A percentile compares a stretch with the other conserved stretches of the same genome.
Conservation (phyloP, 1,139 yeast species). For the Suzukiozyma palmioleophila region DNA sequence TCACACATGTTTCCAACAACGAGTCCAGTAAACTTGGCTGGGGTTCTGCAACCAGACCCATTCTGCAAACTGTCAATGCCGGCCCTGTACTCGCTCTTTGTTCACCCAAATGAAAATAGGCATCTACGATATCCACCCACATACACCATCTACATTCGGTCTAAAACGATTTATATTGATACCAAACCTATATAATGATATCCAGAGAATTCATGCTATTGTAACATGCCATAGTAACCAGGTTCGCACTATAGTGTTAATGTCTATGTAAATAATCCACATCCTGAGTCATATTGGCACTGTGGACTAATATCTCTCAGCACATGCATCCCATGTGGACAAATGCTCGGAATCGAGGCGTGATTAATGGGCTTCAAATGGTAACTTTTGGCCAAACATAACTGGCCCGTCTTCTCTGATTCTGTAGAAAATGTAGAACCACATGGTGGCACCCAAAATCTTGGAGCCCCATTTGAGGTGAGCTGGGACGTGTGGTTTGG, state of each 20-base stretch:
- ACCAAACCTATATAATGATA: neutral
- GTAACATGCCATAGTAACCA: neutral
- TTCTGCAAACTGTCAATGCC: no score
- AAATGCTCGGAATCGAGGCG: neutral
- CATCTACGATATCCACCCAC: neutral
- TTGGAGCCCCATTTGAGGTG: slow-evolving; percentile 57
- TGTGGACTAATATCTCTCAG: neutral
- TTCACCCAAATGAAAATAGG: no score
- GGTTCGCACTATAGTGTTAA: no score
- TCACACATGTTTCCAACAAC: no score
- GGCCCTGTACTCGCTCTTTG: no score
- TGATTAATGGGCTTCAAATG: slow-evolving; percentile 35
- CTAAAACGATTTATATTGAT: neutral
- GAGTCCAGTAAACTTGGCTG: no score
- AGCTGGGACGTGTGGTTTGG: slow-evolving; percentile 52
- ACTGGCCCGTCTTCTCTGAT: slow-evolving; percentile 67
- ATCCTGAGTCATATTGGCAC: slow-evolving; percentile 2
- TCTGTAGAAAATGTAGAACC: slow-evolving; percentile 83
- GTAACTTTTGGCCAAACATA: slow-evolving; percentile 46
- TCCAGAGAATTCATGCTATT: neutral
- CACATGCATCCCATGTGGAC: neutral
- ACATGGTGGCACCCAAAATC: slow-evolving; percentile 75
- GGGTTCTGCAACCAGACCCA: no score
- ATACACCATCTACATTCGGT: neutral
- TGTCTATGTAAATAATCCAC: no score